Percentiles rank a stretch among this genome's conserved stretches.
These are phyloP conservation scores for Brassica rapa DNA, from an alignment of 345 rosid genomes.

Conservation along the genomic window DNA sequence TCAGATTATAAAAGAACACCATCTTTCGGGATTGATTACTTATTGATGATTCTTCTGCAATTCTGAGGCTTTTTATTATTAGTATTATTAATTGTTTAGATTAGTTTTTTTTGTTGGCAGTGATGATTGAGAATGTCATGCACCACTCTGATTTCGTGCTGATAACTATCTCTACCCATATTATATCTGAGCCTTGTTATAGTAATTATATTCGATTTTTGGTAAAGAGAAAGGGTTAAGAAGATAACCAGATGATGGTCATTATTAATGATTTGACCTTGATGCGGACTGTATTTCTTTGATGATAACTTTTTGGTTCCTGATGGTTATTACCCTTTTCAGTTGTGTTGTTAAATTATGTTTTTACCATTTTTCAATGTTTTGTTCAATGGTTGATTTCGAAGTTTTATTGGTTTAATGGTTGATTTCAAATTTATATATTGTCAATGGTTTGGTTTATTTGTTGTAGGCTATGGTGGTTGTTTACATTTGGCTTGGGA, in stretches of 20 bases:
- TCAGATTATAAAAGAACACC: conserved; percentile 40
- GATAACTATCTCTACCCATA: conserved; percentile 40
- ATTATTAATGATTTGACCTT: neutral
- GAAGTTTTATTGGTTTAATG: too few relatives aligned
- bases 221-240: neutral
- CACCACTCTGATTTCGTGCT: conserved; percentile 42
- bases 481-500: too few relatives aligned
- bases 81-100: neutral
- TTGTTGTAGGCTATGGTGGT: too few relatives aligned
- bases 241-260: conserved; percentile 35
- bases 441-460: too few relatives aligned
- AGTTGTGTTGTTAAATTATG: too few relatives aligned
- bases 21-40: conserved; percentile 42
- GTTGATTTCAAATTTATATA: too few relatives aligned
- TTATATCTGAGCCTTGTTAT: conserved; percentile 30
- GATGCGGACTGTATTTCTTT: neutral
- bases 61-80: conserved; percentile 25
- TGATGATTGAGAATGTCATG: conserved; percentile 42
- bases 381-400: too few relatives aligned
- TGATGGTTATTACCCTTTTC: neutral
- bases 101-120: neutral
- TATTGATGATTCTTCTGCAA: conserved; percentile 35
- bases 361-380: too few relatives aligned
- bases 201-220: neutral
- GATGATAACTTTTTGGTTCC: neutral